A percentile compares a stretch with the other conserved stretches of the same genome.
Conservation (phyloP, 345 rosid species). For the Gossypium thurberi region DNA sequence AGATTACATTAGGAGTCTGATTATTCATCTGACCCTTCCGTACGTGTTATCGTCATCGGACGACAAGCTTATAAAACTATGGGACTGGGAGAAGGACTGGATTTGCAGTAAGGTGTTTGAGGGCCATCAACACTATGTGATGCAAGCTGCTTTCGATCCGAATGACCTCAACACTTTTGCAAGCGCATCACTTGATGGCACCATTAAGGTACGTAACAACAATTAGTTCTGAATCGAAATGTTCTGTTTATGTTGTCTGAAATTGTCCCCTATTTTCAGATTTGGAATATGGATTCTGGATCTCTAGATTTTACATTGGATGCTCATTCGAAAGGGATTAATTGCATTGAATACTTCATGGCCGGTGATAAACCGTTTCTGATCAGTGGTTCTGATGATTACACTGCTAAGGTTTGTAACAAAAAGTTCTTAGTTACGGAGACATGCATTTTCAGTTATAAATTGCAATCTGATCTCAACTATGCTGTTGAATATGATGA, state of each 20-base stretch:
- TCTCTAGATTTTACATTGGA: conserved; percentile 69
- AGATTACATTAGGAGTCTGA: conserved; percentile 75
- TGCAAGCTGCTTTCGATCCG: conserved; percentile 82
- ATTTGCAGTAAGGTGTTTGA: conserved; percentile 60
- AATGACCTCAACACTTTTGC: conserved; percentile 76
- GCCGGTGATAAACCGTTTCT: conserved; percentile 68
- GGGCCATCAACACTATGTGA: conserved; percentile 88
- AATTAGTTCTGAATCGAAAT: neutral
- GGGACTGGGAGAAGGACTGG: conserved; percentile 94
- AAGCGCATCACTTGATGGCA: conserved; percentile 77
- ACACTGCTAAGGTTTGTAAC: conserved; percentile 70
- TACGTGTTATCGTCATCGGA: conserved; percentile 66
- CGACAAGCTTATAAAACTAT: conserved; percentile 80
- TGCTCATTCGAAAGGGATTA: conserved; percentile 82
- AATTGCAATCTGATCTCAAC: neutral
- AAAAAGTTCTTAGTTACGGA: neutral
- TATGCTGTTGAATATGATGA: neutral
- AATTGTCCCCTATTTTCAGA: conserved; percentile 30
- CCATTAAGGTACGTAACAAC: conserved; percentile 43
- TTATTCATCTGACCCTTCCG: conserved; percentile 71
- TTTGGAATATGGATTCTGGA: conserved; percentile 87
- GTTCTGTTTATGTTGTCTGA: neutral
- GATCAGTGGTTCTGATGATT: conserved; percentile 88
- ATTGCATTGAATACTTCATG: conserved; percentile 74
- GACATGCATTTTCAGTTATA: no score